These are phyloP conservation scores for Hortaea sp. DNA, from an alignment of 2,329 filamentous ascomycete species.

Conservation along the genomic window DNA sequence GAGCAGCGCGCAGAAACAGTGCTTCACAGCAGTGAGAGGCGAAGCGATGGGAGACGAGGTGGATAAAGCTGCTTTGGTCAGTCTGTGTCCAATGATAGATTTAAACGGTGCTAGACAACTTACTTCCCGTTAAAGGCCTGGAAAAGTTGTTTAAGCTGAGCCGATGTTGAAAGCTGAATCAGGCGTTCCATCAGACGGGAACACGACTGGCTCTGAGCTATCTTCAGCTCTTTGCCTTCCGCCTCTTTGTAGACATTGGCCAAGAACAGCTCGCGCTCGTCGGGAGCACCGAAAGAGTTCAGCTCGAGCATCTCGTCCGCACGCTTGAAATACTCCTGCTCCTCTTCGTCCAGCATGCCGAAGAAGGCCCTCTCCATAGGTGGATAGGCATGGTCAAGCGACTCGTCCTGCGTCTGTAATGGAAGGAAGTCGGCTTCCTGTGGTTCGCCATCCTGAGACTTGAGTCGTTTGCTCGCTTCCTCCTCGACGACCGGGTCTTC, in stretches of 20 bases:
- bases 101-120: constrained; percentile 16
- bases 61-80: constrained; percentile 51
- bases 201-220: constrained; percentile 91
- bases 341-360: constrained; percentile 81
- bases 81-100: neutral
- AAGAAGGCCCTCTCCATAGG: constrained; percentile 66
- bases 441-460: constrained; percentile 19
- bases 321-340: constrained; percentile 89
- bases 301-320: constrained; percentile 83
- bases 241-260: constrained; percentile 80
- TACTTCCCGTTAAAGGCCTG: constrained; percentile 71
- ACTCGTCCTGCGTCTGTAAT: constrained; percentile 12
- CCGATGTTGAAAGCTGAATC: constrained; percentile 67
- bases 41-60: constrained; percentile 88
- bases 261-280: constrained; percentile 48
- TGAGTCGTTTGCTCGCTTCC: constrained; percentile 26
- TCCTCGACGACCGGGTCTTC: constrained; percentile 15
- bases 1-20: constrained; percentile 74
- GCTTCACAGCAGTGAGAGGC: constrained; percentile 96
- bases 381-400: constrained; percentile 20
- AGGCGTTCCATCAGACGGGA: constrained; percentile 86
- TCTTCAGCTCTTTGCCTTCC: constrained; percentile 84
- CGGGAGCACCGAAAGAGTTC: constrained; percentile 71
- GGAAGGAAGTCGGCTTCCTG: constrained; percentile 9
- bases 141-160: constrained; percentile 80